These are phyloP conservation scores for Melanogaster broomeanus DNA, from an alignment of 768 basidiomycete species.

Conservation along the genomic window DNA sequence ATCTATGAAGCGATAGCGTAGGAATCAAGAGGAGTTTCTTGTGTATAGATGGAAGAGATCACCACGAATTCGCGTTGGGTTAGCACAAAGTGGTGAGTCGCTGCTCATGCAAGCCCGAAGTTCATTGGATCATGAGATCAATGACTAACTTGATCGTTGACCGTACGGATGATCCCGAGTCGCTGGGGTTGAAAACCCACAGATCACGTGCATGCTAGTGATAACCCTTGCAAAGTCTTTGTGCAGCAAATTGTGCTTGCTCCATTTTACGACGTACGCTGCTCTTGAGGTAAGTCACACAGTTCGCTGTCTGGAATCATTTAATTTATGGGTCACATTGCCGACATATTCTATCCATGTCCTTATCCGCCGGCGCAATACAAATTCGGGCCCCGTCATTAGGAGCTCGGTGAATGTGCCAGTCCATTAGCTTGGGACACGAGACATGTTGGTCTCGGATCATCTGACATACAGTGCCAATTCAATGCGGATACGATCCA, in stretches of 20 bases:
- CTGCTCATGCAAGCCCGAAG: no score
- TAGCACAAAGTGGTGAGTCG: neutral
- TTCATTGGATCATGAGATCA: no score
- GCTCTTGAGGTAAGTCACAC: no score
- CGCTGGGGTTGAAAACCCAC: constrained; percentile 20
- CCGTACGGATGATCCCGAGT: constrained; percentile 16
- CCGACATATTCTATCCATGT: neutral
- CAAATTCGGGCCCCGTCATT: neutral
- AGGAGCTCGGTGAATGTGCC: neutral
- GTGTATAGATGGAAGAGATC: neutral
- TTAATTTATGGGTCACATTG: neutral
- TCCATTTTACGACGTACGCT: neutral
- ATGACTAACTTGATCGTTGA: neutral
- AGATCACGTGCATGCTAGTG: constrained; percentile 20
- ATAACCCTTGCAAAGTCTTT: no score
- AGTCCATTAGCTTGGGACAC: constrained; percentile 5
- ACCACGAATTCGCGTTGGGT: neutral
- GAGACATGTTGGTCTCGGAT: neutral
- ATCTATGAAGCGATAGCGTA: constrained; percentile 9
- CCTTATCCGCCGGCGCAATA: neutral
- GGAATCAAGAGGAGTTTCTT: neutral
- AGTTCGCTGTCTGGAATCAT: neutral
- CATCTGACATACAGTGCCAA: no score
- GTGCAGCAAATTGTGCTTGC: no score
- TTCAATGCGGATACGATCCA: no score